A percentile compares a stretch with the other conserved stretches of the same genome.
phyloP scores from a whole-genome alignment of 2,329 filamentous ascomycete species.

The Botrytis fabae region DNA sequence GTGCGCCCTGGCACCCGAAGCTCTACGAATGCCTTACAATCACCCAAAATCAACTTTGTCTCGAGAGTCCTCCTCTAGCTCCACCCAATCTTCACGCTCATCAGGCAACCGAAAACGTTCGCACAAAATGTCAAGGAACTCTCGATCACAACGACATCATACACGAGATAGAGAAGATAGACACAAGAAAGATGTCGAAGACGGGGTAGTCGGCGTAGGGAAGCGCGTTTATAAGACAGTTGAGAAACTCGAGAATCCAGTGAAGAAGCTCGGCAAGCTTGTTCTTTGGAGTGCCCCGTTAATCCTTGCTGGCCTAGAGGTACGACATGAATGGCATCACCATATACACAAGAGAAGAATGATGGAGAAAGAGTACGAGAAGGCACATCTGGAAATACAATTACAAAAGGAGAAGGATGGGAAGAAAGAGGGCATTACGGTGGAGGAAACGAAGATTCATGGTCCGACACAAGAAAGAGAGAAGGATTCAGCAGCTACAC shows the following conservation, averaged over 20 bases:
- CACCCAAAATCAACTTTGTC: conserved; percentile 5
- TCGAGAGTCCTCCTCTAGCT: conserved; percentile 11
- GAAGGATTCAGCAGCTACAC: not conserved
- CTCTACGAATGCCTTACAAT: conserved; percentile 1
- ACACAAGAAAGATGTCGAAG: not conserved
- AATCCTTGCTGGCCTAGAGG: conserved; percentile 16
- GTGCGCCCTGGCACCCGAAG: not conserved
- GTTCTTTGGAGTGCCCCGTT: conserved; percentile 18
- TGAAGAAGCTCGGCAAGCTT: conserved; percentile 20
- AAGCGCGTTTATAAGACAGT: conserved; percentile 6
- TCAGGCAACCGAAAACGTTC: not conserved
- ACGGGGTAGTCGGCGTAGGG: not conserved
- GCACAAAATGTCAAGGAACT: not conserved
- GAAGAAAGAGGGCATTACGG: not conserved
- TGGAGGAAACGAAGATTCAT: conserved; percentile 3
- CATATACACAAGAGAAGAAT: conserved; percentile 21
- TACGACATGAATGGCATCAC: conserved; percentile 22
- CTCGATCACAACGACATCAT: not conserved
- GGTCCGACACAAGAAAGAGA: not conserved
- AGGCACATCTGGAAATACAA: conserved; percentile 22
- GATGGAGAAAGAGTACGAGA: conserved; percentile 25
- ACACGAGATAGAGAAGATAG: not conserved
- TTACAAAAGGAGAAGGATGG: conserved; percentile 13
- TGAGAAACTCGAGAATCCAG: conserved; percentile 21
- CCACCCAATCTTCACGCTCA: conserved; percentile 10